Evolutionary conservation across 257 asterid genomes (phyloP), one percentile per base, ranked within the genome.

Genomic region (Salvia hispanica): DNA sequence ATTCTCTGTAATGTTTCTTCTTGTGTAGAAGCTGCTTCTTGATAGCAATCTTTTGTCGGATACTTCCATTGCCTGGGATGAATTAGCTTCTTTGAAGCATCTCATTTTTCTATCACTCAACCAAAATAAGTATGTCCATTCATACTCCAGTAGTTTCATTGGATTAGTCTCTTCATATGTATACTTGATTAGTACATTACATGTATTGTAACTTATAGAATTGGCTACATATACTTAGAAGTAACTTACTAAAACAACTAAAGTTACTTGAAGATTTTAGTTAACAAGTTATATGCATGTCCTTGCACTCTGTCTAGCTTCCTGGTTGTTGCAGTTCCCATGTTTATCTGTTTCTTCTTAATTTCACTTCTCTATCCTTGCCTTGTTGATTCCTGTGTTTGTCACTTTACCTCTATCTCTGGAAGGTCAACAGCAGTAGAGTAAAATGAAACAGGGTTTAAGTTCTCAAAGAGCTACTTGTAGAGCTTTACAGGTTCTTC

Each of bases 41-140:
- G 72, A 75, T 72, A 81, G 78, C 66, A 93, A 93, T 77, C 70
- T 78, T 61, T 74, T 90, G 59, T 69, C 66, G 47, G 91, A 81
- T 61, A 73, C 80, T 51, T 82, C 85, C 42, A 67, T 93, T 52
- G 71, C 81, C 83, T 93, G 97, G 99, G 91, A 86, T 74, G 95
- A 84, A 75, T 31, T 90, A 47, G 67, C 86, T 62, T 76, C 88
- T 71, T 64, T 90, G 79, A 90, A 84, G 85, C 80, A 74, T 71
- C 92, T 93, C 56, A 62, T 40, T 31, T 66, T 73, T 84, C 81
- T 93, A 34, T 80, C 95, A 66, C 69, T 93, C 77, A 80, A 70
- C 75, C 83, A 80, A 54, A 93, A 93, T 78, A 62, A 72, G 99
- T 88, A 84, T 48, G 83, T 66, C 16, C 40, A 43, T 75, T 74